Conservation (phyloP, 352 stramenopile genomes). For the Pythium aphanidermatum region DNA sequence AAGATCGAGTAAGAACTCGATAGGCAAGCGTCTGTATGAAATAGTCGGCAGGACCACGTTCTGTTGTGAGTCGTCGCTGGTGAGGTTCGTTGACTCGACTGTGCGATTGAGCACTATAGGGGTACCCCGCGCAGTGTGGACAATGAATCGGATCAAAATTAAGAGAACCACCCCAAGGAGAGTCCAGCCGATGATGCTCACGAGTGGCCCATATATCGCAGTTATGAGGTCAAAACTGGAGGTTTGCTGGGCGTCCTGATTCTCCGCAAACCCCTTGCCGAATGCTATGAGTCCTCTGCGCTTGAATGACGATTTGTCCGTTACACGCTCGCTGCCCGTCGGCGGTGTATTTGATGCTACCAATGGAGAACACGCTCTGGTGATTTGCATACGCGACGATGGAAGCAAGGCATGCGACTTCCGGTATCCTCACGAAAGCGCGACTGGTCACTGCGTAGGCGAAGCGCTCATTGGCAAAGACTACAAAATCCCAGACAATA, state of each 20-base stretch:
- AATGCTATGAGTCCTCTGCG: background rate
- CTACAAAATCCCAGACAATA: constrained; percentile 2
- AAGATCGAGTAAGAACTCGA: constrained; percentile 16
- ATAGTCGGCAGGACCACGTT: background rate
- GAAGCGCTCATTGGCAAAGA: background rate
- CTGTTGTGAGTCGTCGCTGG: background rate
- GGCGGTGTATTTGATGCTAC: background rate
- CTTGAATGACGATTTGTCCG: background rate
- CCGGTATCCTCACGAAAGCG: background rate
- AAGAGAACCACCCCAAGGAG: background rate
- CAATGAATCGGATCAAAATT: background rate
- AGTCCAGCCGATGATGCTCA: background rate
- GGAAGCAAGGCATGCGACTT: background rate
- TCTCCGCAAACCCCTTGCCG: background rate
- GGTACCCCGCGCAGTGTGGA: background rate
- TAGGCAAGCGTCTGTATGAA: constrained; percentile 10
- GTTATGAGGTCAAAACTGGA: background rate
- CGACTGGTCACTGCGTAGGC: background rate
- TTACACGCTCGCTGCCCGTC: background rate
- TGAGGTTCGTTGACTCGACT: background rate
- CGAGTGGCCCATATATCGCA: constrained; percentile 3
- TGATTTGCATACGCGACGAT: background rate
- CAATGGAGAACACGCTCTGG: background rate
- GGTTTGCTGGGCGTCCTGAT: background rate
- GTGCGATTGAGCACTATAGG: background rate